Conservation (phyloP, 2,329 filamentous ascomycete species). For the Curvularia hawaiiensis region DNA sequence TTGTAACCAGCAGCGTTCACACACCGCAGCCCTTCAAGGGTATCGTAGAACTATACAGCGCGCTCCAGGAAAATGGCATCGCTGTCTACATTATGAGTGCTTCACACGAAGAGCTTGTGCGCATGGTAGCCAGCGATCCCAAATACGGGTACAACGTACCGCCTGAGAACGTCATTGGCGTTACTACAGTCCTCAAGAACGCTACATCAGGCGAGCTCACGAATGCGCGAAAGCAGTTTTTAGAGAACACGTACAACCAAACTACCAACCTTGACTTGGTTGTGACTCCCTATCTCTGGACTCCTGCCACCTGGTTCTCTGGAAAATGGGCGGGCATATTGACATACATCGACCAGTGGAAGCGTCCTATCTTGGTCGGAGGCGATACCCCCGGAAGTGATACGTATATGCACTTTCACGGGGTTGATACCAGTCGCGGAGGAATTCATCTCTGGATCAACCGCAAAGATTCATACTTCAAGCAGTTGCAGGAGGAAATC, state of each 20-base stretch:
- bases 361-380: conserved; percentile 34
- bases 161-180: conserved; percentile 39
- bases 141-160: conserved; percentile 42
- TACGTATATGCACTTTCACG: conserved; percentile 41
- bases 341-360: conserved; percentile 40
- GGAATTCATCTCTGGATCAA: conserved; percentile 41
- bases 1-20: conserved; percentile 24
- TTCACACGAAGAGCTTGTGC: conserved; percentile 40
- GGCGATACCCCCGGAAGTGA: conserved; percentile 40
- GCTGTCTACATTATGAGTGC: conserved; percentile 39
- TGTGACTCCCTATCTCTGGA: conserved; percentile 37
- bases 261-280: conserved; percentile 33
- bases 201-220: conserved; percentile 33
- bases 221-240: conserved; percentile 35
- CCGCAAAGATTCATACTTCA: conserved; percentile 25
- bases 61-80: conserved; percentile 39
- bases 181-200: conserved; percentile 38
- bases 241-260: conserved; percentile 31
- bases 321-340: conserved; percentile 41
- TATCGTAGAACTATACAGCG: conserved; percentile 21
- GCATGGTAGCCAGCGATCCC: conserved; percentile 39
- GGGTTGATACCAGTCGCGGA: conserved; percentile 35
- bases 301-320: conserved; percentile 39
- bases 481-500: conserved; percentile 31
- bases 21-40: conserved; percentile 22